Evolutionary conservation across 1,284 basidiomycete genomes (phyloP).

Genomic region (Apiotrichum veenhuisii): DNA sequence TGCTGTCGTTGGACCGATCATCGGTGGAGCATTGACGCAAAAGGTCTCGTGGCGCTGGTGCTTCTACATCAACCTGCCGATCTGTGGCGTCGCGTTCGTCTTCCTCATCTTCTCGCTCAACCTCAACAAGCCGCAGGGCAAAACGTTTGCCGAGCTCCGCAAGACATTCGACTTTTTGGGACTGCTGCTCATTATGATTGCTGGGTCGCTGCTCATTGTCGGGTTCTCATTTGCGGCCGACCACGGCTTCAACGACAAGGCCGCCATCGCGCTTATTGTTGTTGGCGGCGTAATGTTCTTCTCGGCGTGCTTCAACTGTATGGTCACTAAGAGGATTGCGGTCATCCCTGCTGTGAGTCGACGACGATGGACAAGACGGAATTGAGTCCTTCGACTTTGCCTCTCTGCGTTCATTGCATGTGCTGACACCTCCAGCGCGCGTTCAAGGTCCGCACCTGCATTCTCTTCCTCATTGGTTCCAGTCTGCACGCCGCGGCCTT

Average conservation of each 20-base stretch:
- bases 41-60: conserved; percentile 32
- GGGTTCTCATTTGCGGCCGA: conserved; percentile 59
- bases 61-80: conserved; percentile 44
- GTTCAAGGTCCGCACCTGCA: conserved; percentile 41
- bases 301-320: conserved; percentile 61
- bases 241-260: conserved; percentile 45
- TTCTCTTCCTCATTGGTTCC: conserved; percentile 37
- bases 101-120: conserved; percentile 77
- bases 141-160: conserved; percentile 22
- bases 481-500: conserved; percentile 34
- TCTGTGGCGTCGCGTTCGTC: conserved; percentile 57
- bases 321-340: conserved; percentile 66
- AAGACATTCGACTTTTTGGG: conserved; percentile 47
- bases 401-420: no score
- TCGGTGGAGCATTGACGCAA: conserved; percentile 43
- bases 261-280: conserved; percentile 69
- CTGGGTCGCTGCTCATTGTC: conserved; percentile 70
- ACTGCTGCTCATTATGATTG: conserved; percentile 61
- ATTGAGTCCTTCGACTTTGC: no score
- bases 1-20: conserved; percentile 48
- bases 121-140: conserved; percentile 56
- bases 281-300: conserved; percentile 63
- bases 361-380: neutral
- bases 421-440: conserved; percentile 22
- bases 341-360: conserved; percentile 57